Percentiles rank a stretch among this genome's conserved stretches.
These are phyloP conservation scores for Fusarium succisae DNA, from an alignment of 2,329 filamentous ascomycete species.

Conservation along the genomic window DNA sequence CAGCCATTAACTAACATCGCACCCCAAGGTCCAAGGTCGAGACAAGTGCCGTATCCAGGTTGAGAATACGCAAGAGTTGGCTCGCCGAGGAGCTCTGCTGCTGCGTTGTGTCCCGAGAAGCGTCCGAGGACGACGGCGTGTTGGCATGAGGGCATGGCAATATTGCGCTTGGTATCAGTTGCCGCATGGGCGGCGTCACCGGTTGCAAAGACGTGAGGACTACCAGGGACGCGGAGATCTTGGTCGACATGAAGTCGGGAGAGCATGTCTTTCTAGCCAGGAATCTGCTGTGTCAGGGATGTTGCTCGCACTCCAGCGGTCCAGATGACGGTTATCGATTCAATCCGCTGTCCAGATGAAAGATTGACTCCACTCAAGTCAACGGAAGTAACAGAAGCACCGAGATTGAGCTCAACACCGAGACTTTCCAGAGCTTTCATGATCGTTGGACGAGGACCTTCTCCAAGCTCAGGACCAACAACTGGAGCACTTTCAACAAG, in stretches of 20 bases:
- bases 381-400: slow-evolving; percentile 39
- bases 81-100: slow-evolving; percentile 46
- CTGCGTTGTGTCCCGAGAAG: slow-evolving; percentile 47
- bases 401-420: slow-evolving; percentile 45
- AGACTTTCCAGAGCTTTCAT: slow-evolving; percentile 42
- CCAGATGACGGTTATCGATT: slow-evolving; percentile 49
- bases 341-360: slow-evolving; percentile 46
- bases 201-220: slow-evolving; percentile 27
- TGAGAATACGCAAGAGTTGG: slow-evolving; percentile 44
- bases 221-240: background rate
- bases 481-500: slow-evolving; percentile 43
- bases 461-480: slow-evolving; percentile 47
- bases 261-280: slow-evolving; percentile 38
- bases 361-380: slow-evolving; percentile 40
- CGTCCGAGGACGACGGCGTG: slow-evolving; percentile 50
- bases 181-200: slow-evolving; percentile 47
- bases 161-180: slow-evolving; percentile 40
- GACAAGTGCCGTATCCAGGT: slow-evolving; percentile 44
- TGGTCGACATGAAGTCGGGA: slow-evolving; percentile 7
- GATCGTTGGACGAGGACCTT: slow-evolving; percentile 47
- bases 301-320: slow-evolving; percentile 49
- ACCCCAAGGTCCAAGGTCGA: slow-evolving; percentile 49
- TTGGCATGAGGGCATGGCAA: slow-evolving; percentile 52
- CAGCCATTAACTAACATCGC: slow-evolving; percentile 45
- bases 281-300: slow-evolving; percentile 47